Evolutionary conservation across 257 asterid species (phyloP).

Genomic region (Voacanga thouarsii): DNA sequence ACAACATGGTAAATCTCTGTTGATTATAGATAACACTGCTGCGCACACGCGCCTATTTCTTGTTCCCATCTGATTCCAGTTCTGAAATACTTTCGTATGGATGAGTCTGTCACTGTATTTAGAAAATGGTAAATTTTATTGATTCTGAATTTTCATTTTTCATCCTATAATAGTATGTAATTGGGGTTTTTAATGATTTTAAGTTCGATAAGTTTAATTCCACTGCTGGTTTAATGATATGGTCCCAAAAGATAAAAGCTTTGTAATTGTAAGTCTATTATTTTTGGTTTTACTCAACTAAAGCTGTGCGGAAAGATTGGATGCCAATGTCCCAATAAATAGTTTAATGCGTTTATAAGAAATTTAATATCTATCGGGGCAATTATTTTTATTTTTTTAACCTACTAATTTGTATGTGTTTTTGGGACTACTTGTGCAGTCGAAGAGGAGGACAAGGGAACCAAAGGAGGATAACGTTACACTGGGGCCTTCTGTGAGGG

Average conservation of each 20-base stretch:
- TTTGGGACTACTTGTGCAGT: slow-evolving; percentile 30
- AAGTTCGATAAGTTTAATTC: background rate
- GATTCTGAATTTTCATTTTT: background rate
- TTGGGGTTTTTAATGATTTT: background rate
- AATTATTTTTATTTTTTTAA: background rate
- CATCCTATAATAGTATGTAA: background rate
- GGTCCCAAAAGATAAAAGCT: background rate
- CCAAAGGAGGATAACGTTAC: slow-evolving; percentile 83
- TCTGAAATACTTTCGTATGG: background rate
- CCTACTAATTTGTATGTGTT: background rate
- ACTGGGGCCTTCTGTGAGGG: slow-evolving; percentile 74
- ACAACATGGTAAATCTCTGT: background rate
- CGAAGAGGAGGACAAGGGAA: slow-evolving; percentile 73
- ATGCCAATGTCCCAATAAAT: background rate
- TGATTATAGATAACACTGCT: background rate
- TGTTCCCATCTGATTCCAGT: background rate
- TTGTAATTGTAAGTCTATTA: background rate
- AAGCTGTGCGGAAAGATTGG: background rate
- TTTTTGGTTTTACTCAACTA: background rate
- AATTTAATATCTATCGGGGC: background rate
- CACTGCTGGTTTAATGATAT: background rate
- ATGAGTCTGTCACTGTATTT: background rate
- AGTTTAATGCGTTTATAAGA: background rate
- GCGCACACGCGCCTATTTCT: no score
- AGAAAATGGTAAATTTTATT: background rate